Percentiles rank a stretch among this genome's conserved stretches.
phyloP scores from a whole-genome alignment of 2,329 filamentous ascomycete species.

The Clonostachys chloroleuca region DNA sequence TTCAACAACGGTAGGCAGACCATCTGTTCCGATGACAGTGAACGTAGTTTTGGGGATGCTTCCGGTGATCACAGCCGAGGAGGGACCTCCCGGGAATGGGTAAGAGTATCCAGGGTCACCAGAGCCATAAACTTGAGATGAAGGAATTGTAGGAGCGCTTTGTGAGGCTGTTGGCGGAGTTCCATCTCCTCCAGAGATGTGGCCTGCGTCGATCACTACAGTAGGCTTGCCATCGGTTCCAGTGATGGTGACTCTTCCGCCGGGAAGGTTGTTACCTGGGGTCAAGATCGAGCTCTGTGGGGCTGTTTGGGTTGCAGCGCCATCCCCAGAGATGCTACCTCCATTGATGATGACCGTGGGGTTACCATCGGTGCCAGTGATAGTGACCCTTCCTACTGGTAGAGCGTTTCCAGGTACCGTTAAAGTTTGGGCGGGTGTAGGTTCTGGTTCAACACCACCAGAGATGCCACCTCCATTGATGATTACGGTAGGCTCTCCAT shows the following conservation, averaged over 20 bases:
- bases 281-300: neutral
- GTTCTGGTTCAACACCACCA: no score
- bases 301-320: neutral
- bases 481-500: conserved; percentile 2
- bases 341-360: conserved; percentile 2
- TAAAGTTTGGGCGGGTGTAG: neutral
- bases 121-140: neutral
- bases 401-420: neutral
- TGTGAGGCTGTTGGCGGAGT: no score
- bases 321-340: neutral
- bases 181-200: neutral
- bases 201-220: neutral
- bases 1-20: conserved; percentile 4
- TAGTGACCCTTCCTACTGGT: neutral
- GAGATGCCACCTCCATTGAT: neutral
- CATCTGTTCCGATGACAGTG: conserved; percentile 3
- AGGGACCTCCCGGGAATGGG: neutral
- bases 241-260: neutral
- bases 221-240: conserved; percentile 3
- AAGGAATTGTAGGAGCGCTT: neutral
- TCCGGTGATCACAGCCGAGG: neutral
- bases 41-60: neutral
- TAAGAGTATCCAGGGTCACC: neutral
- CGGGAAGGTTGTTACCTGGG: neutral
- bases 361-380: conserved; percentile 1